A percentile compares a stretch with the other conserved stretches of the same genome.
phyloP scores from a whole-genome alignment of 345 rosid genomes.

The Brassica carinata region DNA sequence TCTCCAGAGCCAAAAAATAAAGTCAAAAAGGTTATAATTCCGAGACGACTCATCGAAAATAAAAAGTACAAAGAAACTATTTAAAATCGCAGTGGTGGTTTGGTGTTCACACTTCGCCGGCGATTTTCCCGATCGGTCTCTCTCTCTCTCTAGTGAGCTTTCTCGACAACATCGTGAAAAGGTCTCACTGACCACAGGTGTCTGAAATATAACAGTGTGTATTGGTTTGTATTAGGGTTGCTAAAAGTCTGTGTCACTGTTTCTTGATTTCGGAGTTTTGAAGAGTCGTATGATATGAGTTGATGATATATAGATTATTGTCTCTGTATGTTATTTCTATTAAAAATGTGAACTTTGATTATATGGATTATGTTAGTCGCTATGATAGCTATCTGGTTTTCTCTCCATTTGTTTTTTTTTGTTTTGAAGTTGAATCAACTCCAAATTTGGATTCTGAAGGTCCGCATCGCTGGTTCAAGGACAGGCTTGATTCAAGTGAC shows the following conservation, averaged over 20 bases:
- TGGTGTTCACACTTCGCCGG: background rate
- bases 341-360: background rate
- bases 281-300: background rate
- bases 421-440: too few relatives aligned
- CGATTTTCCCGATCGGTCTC: background rate
- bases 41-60: background rate
- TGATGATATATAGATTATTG: too few relatives aligned
- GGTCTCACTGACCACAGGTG: background rate
- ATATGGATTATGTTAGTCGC: too few relatives aligned
- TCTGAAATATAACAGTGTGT: background rate
- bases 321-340: background rate
- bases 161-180: background rate
- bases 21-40: background rate
- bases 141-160: background rate
- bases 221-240: background rate
- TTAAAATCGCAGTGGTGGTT: constrained; percentile 5
- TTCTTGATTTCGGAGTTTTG: background rate
- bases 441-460: too few relatives aligned
- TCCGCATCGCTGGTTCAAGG: too few relatives aligned
- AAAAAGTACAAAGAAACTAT: too few relatives aligned
- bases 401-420: too few relatives aligned
- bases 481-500: too few relatives aligned
- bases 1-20: background rate
- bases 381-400: too few relatives aligned
- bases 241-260: background rate